Conservation (phyloP, 1,284 basidiomycete genomes). For the Phylloboletellus chloephorus region DNA sequence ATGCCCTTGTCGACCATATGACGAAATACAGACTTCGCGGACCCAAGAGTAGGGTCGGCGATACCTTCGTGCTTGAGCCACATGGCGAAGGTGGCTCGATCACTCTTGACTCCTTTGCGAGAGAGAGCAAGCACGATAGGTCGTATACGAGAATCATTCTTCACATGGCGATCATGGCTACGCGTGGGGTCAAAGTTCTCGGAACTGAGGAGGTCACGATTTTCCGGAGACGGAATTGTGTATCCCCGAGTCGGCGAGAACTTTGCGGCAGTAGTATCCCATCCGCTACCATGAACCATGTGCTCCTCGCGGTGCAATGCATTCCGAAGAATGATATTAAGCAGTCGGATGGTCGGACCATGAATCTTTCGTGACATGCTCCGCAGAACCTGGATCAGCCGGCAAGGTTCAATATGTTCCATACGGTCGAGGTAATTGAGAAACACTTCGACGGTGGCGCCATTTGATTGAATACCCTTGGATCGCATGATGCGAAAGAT, state of each 20-base stretch:
- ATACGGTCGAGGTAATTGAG: constrained; percentile 44
- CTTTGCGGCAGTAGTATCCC: constrained; percentile 41
- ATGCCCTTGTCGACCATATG: constrained; percentile 58
- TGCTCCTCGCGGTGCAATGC: constrained; percentile 47
- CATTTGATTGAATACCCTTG: constrained; percentile 45
- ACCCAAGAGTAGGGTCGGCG: constrained; percentile 43
- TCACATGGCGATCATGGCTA: constrained; percentile 35
- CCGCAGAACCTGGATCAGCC: constrained; percentile 44
- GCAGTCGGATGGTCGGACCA: constrained; percentile 43
- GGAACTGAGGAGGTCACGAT: constrained; percentile 26
- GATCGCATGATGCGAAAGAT: constrained; percentile 52
- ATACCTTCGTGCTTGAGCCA: constrained; percentile 59
- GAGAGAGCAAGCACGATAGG: constrained; percentile 46
- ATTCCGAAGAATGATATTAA: constrained; percentile 46
- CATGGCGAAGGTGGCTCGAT: constrained; percentile 51
- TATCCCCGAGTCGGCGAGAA: constrained; percentile 32
- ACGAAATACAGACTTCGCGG: constrained; percentile 49
- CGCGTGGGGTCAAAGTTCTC: constrained; percentile 45
- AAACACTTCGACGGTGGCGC: constrained; percentile 49
- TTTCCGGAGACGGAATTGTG: constrained; percentile 13
- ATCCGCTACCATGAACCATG: constrained; percentile 42
- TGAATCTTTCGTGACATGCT: constrained; percentile 36
- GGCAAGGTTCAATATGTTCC: constrained; percentile 39
- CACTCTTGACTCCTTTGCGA: constrained; percentile 45
- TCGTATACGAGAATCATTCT: constrained; percentile 35